Evolutionary conservation across 2,329 filamentous ascomycete genomes (phyloP).

Genomic region (Apiospora koreana): DNA sequence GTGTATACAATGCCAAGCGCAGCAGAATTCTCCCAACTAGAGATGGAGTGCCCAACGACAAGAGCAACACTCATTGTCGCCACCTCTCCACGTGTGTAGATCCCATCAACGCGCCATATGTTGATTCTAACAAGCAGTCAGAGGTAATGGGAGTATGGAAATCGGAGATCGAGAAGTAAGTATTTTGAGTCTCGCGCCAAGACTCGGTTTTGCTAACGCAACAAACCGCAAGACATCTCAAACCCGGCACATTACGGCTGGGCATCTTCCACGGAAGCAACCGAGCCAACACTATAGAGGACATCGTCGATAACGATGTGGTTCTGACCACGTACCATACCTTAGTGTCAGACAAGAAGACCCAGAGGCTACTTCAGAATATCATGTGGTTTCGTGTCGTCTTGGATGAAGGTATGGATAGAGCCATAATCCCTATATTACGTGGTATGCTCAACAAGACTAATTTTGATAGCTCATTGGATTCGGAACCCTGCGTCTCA

Average conservation of each 20-base stretch:
- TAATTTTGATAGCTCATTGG: slow-evolving; percentile 12
- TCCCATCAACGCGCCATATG: background rate
- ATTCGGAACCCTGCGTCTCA: slow-evolving; percentile 12
- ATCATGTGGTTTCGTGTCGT: slow-evolving; percentile 7
- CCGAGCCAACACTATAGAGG: background rate
- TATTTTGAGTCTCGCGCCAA: too few species aligned
- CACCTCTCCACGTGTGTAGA: background rate
- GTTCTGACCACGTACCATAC: slow-evolving; percentile 14
- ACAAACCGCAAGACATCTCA: background rate
- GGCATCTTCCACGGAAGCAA: slow-evolving; percentile 4
- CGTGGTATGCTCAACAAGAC: background rate
- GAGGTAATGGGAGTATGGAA: slow-evolving; percentile 7
- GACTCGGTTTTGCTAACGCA: background rate
- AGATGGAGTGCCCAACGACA: background rate
- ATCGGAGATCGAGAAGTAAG: slow-evolving; percentile 3
- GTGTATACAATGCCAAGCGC: background rate
- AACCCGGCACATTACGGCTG: background rate
- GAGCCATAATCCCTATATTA: background rate
- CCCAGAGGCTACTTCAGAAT: background rate
- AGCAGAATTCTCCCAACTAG: background rate
- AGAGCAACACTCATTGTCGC: background rate
- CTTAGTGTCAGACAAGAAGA: slow-evolving; percentile 1
- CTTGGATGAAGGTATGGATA: background rate
- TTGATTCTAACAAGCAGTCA: background rate
- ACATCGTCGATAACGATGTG: slow-evolving; percentile 8